Evolutionary conservation across 768 basidiomycete genomes (phyloP), one percentile per base, ranked within the genome.

Genomic region (Tylopilus plumbeoviolaceoides): DNA sequence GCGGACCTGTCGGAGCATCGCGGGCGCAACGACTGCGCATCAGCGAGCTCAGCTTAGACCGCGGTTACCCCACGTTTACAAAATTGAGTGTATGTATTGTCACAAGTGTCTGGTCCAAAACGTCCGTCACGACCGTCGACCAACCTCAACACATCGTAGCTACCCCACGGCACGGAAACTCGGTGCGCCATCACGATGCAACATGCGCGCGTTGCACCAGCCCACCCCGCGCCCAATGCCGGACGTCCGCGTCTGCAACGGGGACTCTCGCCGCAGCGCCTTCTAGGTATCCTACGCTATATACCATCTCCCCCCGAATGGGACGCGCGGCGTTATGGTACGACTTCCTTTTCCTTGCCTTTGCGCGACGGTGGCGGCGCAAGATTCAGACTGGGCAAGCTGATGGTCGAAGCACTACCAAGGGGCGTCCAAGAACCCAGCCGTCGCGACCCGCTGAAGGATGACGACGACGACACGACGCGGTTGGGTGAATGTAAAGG

Each of bases 281-380:
- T 33, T 12, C 33, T 33, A 27, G 44, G 45, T 53, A 49, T 56
- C 47, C 27, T 40, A 45, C 38, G 23, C 39, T 38, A 47, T 39
- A 27, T 23, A 35, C 14, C 28, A 33, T 33, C 33, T 33, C 14
- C 25, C 20, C 27, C 40, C 25, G 21, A 23, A 23, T 21, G 17
- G 40, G 27, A 42, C 10, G 41, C 14, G 11, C 15, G 43, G 30
- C 50, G 52, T 38, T 40, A 65, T 55, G 59, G 48, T 48, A 57
- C 17, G 14, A 59, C 10, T 50, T 72, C 76, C 56, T 71, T 75
- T 50, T 75, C 78, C 61, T 80, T 80, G 44, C 79, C 78, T 59
- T 78, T 79, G 41, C 70, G 61, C 40, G 69, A 68, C 21, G 75
- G 70, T n/a, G 75, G 71, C 7, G 72, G 67, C 2, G 44, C 41